Conservation (phyloP, 2,329 filamentous ascomycete species). For the Zymoseptoria ardabiliae region DNA sequence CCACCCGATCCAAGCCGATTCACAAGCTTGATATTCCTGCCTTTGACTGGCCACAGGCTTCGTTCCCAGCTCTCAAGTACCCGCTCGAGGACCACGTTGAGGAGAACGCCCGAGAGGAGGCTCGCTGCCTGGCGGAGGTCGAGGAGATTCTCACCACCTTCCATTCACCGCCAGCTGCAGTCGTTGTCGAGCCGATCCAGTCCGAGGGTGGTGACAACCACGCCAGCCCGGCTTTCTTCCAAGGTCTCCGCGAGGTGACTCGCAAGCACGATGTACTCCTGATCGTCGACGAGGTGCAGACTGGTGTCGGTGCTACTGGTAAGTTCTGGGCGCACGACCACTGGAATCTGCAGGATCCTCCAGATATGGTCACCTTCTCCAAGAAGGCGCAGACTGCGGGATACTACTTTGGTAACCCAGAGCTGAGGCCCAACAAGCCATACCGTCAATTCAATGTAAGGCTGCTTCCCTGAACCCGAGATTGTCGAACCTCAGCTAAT, state of each 20-base stretch:
- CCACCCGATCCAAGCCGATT: conserved; percentile 85
- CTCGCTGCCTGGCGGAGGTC: conserved; percentile 72
- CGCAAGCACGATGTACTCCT: conserved; percentile 69
- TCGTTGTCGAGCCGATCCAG: conserved; percentile 85
- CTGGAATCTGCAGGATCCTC: conserved; percentile 72
- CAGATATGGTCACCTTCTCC: conserved; percentile 90
- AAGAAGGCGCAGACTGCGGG: conserved; percentile 94
- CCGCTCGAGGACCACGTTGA: conserved; percentile 70
- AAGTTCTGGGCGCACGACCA: conserved; percentile 97
- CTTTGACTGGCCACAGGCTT: conserved; percentile 89
- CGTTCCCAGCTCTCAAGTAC: conserved; percentile 80
- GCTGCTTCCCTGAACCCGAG: background rate
- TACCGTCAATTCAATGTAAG: conserved; percentile 81
- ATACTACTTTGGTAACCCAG: conserved; percentile 80
- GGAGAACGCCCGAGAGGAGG: conserved; percentile 76
- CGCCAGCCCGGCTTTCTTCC: conserved; percentile 81
- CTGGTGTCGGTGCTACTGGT: conserved; percentile 83
- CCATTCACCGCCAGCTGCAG: conserved; percentile 71
- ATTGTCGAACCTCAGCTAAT: conserved; percentile 3
- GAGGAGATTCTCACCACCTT: conserved; percentile 73
- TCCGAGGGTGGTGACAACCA: conserved; percentile 95
- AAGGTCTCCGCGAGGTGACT: conserved; percentile 70
- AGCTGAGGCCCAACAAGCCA: conserved; percentile 79
- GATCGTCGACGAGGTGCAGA: conserved; percentile 93
- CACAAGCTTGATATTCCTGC: conserved; percentile 93